Conservation (phyloP, 768 basidiomycete species). For the Filobasidium wieringae region DNA sequence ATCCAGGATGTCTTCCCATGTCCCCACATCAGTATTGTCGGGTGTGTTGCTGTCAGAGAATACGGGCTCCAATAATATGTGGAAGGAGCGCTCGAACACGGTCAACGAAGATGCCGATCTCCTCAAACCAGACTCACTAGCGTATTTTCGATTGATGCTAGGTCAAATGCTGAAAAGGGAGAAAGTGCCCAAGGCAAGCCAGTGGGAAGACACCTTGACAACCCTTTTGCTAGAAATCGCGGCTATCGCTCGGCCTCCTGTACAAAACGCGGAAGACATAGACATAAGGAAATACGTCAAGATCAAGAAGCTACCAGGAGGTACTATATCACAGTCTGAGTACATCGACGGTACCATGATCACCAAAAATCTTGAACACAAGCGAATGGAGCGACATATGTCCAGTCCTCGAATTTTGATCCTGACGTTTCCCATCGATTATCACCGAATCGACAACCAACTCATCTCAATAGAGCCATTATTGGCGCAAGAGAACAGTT, state of each 20-base stretch:
- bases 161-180: conserved; percentile 78
- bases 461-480: conserved; percentile 87
- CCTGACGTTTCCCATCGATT: conserved; percentile 83
- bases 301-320: conserved; percentile 96
- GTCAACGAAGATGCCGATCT: conserved; percentile 67
- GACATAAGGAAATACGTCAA: conserved; percentile 91
- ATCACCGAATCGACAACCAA: conserved; percentile 59
- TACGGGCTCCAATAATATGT: conserved; percentile 39
- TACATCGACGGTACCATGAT: conserved; percentile 95
- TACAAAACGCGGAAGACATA: conserved; percentile 71
- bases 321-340: conserved; percentile 80
- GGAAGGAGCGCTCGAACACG: conserved; percentile 78
- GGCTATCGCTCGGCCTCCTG: conserved; percentile 48
- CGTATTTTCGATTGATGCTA: conserved; percentile 79
- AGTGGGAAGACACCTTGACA: conserved; percentile 80
- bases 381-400: conserved; percentile 73
- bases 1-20: conserved; percentile 9
- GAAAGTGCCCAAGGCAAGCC: conserved; percentile 62
- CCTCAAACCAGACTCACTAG: conserved; percentile 72
- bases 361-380: conserved; percentile 95
- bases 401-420: conserved; percentile 89
- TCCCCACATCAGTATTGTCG: conserved; percentile 12
- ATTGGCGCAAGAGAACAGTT: conserved; percentile 82
- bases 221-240: conserved; percentile 75
- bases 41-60: conserved; percentile 24